Base-by-base conservation (phyloP, 371 early-diverging fungal genomes). In the Caulochytrium protostelioides region DNA sequence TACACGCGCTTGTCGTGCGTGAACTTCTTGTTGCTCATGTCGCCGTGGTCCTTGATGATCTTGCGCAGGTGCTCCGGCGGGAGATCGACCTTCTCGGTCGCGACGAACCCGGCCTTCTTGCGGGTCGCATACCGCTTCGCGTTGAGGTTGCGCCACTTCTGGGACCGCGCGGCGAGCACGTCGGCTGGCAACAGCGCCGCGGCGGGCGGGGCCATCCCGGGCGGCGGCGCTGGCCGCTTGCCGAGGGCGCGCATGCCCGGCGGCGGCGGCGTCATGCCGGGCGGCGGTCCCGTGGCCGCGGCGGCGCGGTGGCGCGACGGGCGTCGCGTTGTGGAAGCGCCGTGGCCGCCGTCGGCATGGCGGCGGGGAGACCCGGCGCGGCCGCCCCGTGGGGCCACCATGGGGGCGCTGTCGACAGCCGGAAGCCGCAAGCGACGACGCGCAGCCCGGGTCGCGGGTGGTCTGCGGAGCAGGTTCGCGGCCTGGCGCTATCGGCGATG, bases 1-100 rank as follows among this genome's bases (percentile, higher is more conserved):
- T 91, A 94, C 33, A 90, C 79, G 35, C 92, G 82, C 51, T 91
- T 90, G 61, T 92, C 95, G 41, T 87, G 82, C 32, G 85, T 57
- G 49, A 77, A 97, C 56, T 91, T 92, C 52, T 83, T 81, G 35
- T 74, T 75, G n/a, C 86, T 79, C 94, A 94, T 90, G 65, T 97
- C 97, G 41, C 91, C 94, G 50, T 89, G 92, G 53, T 91, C 91
- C 49, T 83, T 87, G 52, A 94, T 83, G 52, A 95, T 84, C 54
- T 62, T 67, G 30, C 71, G 85, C 46, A 91, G 61, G 62, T 95
- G 95, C 47, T 98, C 97, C 22, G 89, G 85, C 22, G 98, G 98
- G 91, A 97, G 86, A 37, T 81, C 71, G 29, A 72, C 82, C 55
- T 92, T 92, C 37, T 59, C 56, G 2, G 46, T 50, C 41, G 61